phyloP scores from a whole-genome alignment of 208 protist genomes.

The Trichomonas vaginalis region DNA sequence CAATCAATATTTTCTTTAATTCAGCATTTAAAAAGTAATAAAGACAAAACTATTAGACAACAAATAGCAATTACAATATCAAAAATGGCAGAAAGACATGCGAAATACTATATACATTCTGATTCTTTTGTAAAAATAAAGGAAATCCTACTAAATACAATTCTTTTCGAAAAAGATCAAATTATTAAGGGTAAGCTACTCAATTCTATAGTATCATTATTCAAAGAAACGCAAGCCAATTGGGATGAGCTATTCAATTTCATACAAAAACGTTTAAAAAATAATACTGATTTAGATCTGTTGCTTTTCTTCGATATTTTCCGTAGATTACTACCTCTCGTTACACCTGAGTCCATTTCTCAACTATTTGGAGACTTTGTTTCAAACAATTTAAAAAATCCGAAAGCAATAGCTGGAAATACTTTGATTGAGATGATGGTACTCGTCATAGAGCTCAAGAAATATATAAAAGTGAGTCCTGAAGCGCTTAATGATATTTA shows the following conservation, averaged over 20 bases:
- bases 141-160: background rate
- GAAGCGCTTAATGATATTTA: background rate
- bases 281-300: background rate
- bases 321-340: background rate
- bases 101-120: background rate
- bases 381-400: background rate
- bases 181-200: background rate
- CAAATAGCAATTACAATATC: background rate
- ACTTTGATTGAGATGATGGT: background rate
- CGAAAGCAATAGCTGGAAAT: background rate
- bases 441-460: background rate
- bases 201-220: background rate
- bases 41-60: background rate
- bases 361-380: background rate
- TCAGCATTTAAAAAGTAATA: background rate
- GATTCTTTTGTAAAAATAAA: background rate
- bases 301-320: background rate
- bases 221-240: background rate
- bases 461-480: background rate
- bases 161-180: background rate
- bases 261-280: background rate
- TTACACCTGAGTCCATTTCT: background rate
- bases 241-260: background rate
- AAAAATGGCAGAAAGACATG: background rate
- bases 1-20: background rate